phyloP scores from a whole-genome alignment of 2,329 filamentous ascomycete genomes.

The Alternaria arbusti region DNA sequence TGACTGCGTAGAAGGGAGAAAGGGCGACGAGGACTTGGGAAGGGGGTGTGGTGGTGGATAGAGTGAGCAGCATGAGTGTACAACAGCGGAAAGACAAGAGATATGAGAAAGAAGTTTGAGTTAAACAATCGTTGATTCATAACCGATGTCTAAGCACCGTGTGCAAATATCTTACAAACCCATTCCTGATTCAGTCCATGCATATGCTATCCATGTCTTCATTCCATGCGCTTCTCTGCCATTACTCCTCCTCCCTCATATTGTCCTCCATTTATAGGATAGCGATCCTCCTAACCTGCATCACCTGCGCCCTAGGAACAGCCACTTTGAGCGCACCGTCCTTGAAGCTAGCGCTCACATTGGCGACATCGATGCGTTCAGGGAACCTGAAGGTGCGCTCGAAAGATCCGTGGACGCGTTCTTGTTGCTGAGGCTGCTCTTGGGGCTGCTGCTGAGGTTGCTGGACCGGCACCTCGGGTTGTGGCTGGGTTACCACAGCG shows the following conservation, averaged over 20 bases:
- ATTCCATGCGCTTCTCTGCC: not conserved
- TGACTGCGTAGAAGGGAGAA: no score
- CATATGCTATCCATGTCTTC: not conserved
- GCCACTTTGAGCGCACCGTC: conserved; percentile 69
- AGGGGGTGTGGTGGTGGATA: no score
- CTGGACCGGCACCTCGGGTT: conserved; percentile 23
- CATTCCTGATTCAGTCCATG: not conserved
- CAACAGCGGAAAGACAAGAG: not conserved
- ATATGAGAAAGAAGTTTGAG: not conserved
- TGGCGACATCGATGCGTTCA: conserved; percentile 65
- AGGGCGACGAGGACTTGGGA: no score
- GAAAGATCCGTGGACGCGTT: conserved; percentile 72
- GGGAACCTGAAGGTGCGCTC: conserved; percentile 73
- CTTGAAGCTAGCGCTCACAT: conserved; percentile 67
- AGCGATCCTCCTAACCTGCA: conserved; percentile 32
- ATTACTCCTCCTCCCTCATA: not conserved
- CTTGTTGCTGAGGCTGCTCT: conserved; percentile 38
- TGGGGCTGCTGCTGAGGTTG: conserved; percentile 16
- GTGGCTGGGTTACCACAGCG: conserved; percentile 23
- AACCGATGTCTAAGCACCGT: not conserved
- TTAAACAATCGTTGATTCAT: not conserved
- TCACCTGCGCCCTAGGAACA: conserved; percentile 65
- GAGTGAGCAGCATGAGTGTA: not conserved
- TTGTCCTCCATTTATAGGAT: conserved; percentile 29
- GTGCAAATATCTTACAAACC: not conserved